Evolutionary conservation across 148 eudicot genomes (phyloP), one percentile per base, ranked within the genome.

Genomic region (Rhododendron henanense): DNA sequence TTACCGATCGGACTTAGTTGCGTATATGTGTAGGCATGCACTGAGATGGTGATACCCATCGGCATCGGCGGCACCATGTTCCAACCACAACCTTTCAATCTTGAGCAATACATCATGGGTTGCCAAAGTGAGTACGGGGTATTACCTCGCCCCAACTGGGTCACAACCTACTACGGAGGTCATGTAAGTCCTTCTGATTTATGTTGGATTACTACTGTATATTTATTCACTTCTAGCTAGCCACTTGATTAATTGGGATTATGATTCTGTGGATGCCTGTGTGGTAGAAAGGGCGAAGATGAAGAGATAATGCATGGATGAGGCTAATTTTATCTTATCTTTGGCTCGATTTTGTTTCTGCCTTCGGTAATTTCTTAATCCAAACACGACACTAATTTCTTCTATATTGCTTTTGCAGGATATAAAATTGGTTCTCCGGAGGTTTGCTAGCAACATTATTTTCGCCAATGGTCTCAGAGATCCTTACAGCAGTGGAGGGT

Each of bases 391-490:
- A 61, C 69, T 23, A 8, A 23, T 74, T 13, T 31, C 25, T 6
- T 63, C n/a, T 6, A 75, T 6, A 9, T 19, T 2, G 11, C n/a
- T 21, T 37, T 45, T 78, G 81, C 84, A 93, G 93, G 93, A 88
- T 48, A 91, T 93, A 55, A 90, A 88, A 82, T 39, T 81, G 82
- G 87, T 86, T 11, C 93, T 93, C 1, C 61, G 18, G 3, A 84
- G 87, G 25, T 92, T 91, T 88, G 92, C 83, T 4, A 92, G 93
- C 90, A 92, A 92, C 85, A 92, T 92, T 47, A 92, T 92, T 10
- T 92, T 92, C 89, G 90, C 93, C 81, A 92, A 91, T 65, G 94
- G 94, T 14, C 84, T 91, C 0, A 88, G 87, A 86, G 93, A 92
- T 90, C 93, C 94, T 59, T 91, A 84, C 28, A 91, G 94, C 48